These are phyloP conservation scores for Coemansia sp. DNA, from an alignment of 192 early-diverging fungal genomes.

Conservation along the genomic window DNA sequence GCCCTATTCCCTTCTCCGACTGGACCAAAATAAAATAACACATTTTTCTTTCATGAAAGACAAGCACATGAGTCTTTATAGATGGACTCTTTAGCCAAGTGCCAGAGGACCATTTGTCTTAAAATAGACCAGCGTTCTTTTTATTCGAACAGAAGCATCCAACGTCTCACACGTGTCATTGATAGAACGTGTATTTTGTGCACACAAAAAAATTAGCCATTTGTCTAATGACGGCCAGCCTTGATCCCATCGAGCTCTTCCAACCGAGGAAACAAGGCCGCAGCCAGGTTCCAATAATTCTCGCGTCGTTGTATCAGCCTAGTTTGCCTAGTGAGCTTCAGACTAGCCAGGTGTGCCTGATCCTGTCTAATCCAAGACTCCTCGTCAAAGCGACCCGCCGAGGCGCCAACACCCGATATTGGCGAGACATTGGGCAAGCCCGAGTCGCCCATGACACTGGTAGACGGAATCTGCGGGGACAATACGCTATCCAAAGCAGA, in stretches of 20 bases:
- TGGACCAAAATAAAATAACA: neutral
- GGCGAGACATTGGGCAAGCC: neutral
- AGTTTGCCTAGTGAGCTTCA: slow-evolving; percentile 29
- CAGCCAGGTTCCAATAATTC: slow-evolving; percentile 31
- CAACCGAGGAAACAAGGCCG: slow-evolving; percentile 34
- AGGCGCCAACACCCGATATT: slow-evolving; percentile 11
- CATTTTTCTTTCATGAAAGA: neutral
- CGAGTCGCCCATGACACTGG: slow-evolving; percentile 29
- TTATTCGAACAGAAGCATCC: neutral
- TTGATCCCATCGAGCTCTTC: slow-evolving; percentile 53
- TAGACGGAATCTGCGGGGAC: slow-evolving; percentile 37
- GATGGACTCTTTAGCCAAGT: neutral
- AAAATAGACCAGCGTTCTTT: neutral
- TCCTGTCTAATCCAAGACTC: slow-evolving; percentile 46
- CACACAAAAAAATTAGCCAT: neutral
- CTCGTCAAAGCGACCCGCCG: slow-evolving; percentile 35
- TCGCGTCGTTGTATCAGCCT: slow-evolving; percentile 32
- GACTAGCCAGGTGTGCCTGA: slow-evolving; percentile 24
- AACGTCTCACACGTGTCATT: neutral
- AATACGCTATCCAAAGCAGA: slow-evolving; percentile 33
- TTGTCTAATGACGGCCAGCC: slow-evolving; percentile 20
- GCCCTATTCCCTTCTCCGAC: neutral
- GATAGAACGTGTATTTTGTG: neutral
- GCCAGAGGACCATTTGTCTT: neutral
- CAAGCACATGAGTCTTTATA: neutral